These are phyloP conservation scores for Adiantum capillusveneris DNA, from an alignment of 75 land plant species.

Conservation along the genomic window DNA sequence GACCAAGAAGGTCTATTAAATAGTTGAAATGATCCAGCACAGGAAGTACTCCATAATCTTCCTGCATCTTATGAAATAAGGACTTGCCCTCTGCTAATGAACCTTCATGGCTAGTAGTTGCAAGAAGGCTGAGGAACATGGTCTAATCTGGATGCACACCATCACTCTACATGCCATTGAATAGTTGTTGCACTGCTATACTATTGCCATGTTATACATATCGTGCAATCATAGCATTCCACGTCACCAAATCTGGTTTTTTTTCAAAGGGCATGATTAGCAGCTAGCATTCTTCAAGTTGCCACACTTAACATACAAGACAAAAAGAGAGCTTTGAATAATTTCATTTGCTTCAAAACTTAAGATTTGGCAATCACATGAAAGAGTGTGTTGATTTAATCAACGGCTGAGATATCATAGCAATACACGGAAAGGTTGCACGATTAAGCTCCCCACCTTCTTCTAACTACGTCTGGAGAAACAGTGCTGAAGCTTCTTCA, in stretches of 20 bases:
- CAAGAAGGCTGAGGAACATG: constrained; percentile 24
- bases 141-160: constrained; percentile 20
- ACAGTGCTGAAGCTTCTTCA: constrained; percentile 36
- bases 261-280: neutral
- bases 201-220: constrained; percentile 11
- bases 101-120: constrained; percentile 27
- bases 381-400: neutral
- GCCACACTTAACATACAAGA: constrained; percentile 24
- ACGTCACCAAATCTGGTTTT: constrained; percentile 15
- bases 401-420: neutral
- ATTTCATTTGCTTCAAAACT: constrained; percentile 2
- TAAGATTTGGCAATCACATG: constrained; percentile 1
- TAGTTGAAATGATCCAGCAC: constrained; percentile 12
- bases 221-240: constrained; percentile 25
- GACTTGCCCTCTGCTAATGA: neutral
- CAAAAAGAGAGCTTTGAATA: constrained; percentile 2
- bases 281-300: constrained; percentile 4
- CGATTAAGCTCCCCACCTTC: constrained; percentile 34
- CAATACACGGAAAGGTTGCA: constrained; percentile 64
- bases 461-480: constrained; percentile 33
- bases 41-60: constrained; percentile 12
- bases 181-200: too few species aligned
- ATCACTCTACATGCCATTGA: neutral
- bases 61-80: constrained; percentile 8
- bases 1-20: constrained; percentile 21